Conservation (phyloP, 2,329 filamentous ascomycete genomes). For the Aspergillus jensenii region DNA sequence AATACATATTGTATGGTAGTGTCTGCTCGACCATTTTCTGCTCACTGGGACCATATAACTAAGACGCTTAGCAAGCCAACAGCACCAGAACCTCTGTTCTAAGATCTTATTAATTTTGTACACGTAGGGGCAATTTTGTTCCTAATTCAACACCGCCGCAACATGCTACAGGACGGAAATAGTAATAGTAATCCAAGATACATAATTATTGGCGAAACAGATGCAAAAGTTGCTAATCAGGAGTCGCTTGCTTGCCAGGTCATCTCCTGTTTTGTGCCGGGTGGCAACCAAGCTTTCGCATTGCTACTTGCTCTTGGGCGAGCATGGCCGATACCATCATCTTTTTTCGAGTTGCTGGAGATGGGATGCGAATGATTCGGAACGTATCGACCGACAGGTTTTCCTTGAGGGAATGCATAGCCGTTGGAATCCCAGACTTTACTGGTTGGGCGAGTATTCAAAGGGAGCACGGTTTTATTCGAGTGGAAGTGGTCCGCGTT, state of each 20-base stretch:
- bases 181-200: constrained; percentile 3
- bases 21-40: too few relatives aligned
- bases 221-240: constrained; percentile 18
- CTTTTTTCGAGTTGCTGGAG: constrained; percentile 38
- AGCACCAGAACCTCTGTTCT: not conserved
- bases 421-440: constrained; percentile 39
- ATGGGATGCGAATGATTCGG: constrained; percentile 19
- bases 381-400: constrained; percentile 19
- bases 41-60: too few relatives aligned
- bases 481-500: constrained; percentile 63
- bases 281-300: constrained; percentile 63
- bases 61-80: too few relatives aligned
- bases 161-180: not conserved
- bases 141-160: not conserved
- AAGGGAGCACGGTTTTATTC: constrained; percentile 65
- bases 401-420: constrained; percentile 33
- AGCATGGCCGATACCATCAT: constrained; percentile 46
- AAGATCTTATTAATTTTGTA: not conserved
- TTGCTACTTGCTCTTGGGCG: constrained; percentile 41
- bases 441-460: constrained; percentile 47
- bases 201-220: constrained; percentile 12
- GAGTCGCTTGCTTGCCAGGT: constrained; percentile 66
- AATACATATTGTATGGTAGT: too few relatives aligned
- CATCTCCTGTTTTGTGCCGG: constrained; percentile 80
- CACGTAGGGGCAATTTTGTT: not conserved